Evolutionary conservation across 1,284 basidiomycete species (phyloP), one percentile per base, ranked within the genome.

Genomic region (Xerocomus nothofagi): DNA sequence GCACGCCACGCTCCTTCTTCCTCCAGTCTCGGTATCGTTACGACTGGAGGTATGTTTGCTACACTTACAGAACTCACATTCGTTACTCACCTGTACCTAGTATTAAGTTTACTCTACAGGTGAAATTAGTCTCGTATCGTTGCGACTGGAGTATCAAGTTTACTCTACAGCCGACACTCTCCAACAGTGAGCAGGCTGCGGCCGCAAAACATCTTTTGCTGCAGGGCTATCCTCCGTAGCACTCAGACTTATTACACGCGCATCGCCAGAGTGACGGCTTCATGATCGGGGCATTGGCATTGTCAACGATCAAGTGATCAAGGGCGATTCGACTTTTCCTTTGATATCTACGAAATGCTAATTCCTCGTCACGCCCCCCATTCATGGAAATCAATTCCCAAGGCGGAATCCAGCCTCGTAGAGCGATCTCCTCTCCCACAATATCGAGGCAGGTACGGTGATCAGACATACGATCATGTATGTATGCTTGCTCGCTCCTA

Each of bases 141-240:
- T n/a, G n/a, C n/a, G n/a, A n/a, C n/a, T n/a, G n/a, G n/a, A n/a
- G n/a, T n/a, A n/a, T n/a, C n/a, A n/a, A n/a, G n/a, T n/a, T n/a
- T n/a, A n/a, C n/a, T n/a, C n/a, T n/a, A n/a, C n/a, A n/a, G n/a
- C n/a, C n/a, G n/a, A n/a, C n/a, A n/a, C n/a, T n/a, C n/a, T n/a
- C n/a, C n/a, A n/a, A n/a, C n/a, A n/a, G n/a, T 9, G 30, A 32
- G 11, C 30, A 33, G 21, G 29, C 30, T 2, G 21, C 8, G 3
- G 33, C 34, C 9, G 24, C 31, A 26, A 24, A 15, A 32, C 42
- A 34, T 10, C 21, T 33, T 4, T 43, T 43, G n/a, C 6, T 12
- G 17, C 21, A 43, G 15, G 46, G 46, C 1, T 47, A 47, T 33
- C 46, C 46, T 36, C 32, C 41, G 26, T 40, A 39, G 32, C 39